phyloP scores from a whole-genome alignment of 2,329 filamentous ascomycete genomes.

The Aschersonia sp. region DNA sequence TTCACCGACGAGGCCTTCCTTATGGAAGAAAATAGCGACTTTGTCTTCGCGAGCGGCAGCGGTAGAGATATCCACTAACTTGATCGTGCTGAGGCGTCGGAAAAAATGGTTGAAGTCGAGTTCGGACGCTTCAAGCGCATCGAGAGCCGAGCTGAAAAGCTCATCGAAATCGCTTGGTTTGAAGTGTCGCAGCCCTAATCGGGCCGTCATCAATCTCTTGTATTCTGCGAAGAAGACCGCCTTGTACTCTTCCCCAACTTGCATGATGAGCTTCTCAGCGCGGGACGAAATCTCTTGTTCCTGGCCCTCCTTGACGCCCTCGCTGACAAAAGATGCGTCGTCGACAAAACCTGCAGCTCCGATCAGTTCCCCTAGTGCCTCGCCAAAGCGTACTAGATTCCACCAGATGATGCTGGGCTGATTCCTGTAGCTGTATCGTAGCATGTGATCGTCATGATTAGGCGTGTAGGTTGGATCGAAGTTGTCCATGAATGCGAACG shows the following conservation, averaged over 20 bases:
- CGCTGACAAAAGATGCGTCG: conserved; percentile 50
- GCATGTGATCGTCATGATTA: conserved; percentile 83
- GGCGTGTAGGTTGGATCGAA: conserved; percentile 93
- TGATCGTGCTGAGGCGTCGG: conserved; percentile 56
- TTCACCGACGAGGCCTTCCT: conserved; percentile 50
- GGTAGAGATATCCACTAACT: conserved; percentile 46
- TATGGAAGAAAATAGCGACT: conserved; percentile 67
- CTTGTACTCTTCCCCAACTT: conserved; percentile 77
- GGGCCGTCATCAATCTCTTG: conserved; percentile 65
- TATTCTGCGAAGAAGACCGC: conserved; percentile 81
- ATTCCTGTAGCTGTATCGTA: conserved; percentile 85
- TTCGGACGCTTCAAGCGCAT: conserved; percentile 67
- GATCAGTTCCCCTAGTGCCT: conserved; percentile 76
- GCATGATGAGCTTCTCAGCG: conserved; percentile 72
- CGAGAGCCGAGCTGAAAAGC: conserved; percentile 69
- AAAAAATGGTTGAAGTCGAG: conserved; percentile 95
- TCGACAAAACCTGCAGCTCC: conserved; percentile 65
- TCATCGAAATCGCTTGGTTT: conserved; percentile 64
- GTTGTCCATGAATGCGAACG: conserved; percentile 94
- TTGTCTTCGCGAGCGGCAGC: conserved; percentile 45
- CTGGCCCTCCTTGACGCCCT: conserved; percentile 52
- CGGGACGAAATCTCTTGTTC: conserved; percentile 58
- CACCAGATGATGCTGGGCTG: conserved; percentile 97
- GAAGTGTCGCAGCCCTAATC: conserved; percentile 60
- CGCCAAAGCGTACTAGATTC: conserved; percentile 87